These are phyloP conservation scores for Fusarium sp. DNA, from an alignment of 2,329 filamentous ascomycete genomes.

Conservation along the genomic window DNA sequence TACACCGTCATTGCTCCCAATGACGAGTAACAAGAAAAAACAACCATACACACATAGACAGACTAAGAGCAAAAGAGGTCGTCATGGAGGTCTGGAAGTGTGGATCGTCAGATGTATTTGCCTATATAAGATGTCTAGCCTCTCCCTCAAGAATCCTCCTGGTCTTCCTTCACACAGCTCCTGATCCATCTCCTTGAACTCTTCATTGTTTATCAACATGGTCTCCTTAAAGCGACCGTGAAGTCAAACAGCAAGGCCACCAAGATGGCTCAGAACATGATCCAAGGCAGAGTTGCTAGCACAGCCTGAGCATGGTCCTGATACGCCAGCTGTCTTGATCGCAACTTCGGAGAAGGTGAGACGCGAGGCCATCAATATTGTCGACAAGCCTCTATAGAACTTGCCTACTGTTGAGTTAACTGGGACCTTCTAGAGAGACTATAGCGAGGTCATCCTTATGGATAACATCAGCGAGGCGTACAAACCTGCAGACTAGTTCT, in stretches of 20 bases:
- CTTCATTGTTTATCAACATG: background rate
- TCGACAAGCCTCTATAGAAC: background rate
- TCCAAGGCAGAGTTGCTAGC: constrained; percentile 51
- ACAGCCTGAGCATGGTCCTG: background rate
- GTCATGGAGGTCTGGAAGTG: background rate
- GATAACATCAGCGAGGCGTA: background rate
- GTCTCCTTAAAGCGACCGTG: background rate
- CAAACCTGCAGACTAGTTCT: background rate
- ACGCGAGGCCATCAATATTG: background rate
- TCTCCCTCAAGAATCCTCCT: background rate
- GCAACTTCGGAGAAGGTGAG: background rate
- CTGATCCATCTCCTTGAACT: background rate
- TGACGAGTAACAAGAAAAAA: background rate
- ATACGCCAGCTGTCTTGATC: background rate
- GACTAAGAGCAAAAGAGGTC: background rate
- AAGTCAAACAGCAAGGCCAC: background rate
- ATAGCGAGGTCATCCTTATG: background rate
- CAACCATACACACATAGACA: background rate
- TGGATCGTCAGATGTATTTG: background rate
- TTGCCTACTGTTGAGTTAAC: background rate
- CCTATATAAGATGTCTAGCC: background rate
- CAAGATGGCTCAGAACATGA: constrained; percentile 60
- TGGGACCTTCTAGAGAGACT: background rate
- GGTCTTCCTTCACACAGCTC: background rate
- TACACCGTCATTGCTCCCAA: constrained; percentile 7